Evolutionary conservation across 306 rosid species (phyloP).

Genomic region (Sicyos edulis): DNA sequence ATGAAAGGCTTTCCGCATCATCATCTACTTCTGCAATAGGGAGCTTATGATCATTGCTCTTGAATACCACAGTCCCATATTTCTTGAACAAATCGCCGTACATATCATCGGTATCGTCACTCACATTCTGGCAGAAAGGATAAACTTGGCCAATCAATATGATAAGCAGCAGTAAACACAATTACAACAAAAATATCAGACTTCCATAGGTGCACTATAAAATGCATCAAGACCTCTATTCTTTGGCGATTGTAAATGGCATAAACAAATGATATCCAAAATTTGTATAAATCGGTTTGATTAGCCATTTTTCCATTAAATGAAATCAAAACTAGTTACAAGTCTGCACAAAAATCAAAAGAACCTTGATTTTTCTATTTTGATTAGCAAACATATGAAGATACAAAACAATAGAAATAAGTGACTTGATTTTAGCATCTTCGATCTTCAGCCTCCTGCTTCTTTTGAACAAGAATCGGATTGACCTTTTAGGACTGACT

Average conservation of each 20-base stretch:
- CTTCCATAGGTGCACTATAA: not conserved
- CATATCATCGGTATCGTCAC: slow-evolving; percentile 73
- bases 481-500: not conserved
- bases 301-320: not conserved
- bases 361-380: not conserved
- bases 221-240: not conserved
- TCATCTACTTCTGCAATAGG: slow-evolving; percentile 71
- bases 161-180: not conserved
- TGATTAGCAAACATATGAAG: not conserved
- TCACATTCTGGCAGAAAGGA: slow-evolving; percentile 51
- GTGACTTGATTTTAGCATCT: not conserved
- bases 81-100: slow-evolving; percentile 73
- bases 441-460: not conserved
- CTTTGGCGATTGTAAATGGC: not conserved
- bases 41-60: slow-evolving; percentile 53
- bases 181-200: not conserved
- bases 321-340: not conserved
- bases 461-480: not conserved
- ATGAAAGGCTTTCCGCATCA: slow-evolving; percentile 88
- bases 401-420: not conserved
- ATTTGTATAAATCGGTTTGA: not conserved
- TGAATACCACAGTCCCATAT: slow-evolving; percentile 77
- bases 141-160: not conserved
- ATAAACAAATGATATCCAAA: not conserved
- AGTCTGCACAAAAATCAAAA: not conserved